Evolutionary conservation across 1,284 basidiomycete genomes (phyloP).

Genomic region (Cryptococcus maquisensis): DNA sequence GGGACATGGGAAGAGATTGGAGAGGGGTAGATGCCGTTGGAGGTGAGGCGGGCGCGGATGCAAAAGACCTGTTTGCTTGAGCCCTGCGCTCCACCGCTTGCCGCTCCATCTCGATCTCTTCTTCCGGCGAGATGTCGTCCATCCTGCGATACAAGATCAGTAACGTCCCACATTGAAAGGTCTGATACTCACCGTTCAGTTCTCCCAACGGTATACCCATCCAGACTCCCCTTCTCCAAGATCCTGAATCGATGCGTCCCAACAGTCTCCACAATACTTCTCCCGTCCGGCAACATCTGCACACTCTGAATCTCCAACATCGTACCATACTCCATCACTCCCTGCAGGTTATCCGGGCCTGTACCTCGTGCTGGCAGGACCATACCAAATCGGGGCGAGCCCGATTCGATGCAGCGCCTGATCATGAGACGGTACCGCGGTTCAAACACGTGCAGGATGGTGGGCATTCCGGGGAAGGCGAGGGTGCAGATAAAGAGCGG

Average conservation of each 20-base stretch:
- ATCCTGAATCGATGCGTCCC: constrained; percentile 81
- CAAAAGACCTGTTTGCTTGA: constrained; percentile 18
- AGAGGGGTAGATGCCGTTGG: neutral
- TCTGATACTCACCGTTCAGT: constrained; percentile 59
- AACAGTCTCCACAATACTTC: constrained; percentile 82
- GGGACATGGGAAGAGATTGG: neutral
- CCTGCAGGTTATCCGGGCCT: constrained; percentile 43
- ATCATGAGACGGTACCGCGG: constrained; percentile 91
- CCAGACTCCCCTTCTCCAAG: constrained; percentile 70
- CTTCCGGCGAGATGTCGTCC: constrained; percentile 56
- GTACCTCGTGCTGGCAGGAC: constrained; percentile 61
- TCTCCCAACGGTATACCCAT: constrained; percentile 83
- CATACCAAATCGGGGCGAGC: constrained; percentile 80
- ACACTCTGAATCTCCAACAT: constrained; percentile 86
- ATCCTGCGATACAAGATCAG: constrained; percentile 44
- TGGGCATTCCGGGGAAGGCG: constrained; percentile 84
- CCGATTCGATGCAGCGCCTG: constrained; percentile 75
- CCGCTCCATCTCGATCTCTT: constrained; percentile 51
- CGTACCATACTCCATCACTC: constrained; percentile 69
- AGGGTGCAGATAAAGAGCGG: constrained; percentile 88
- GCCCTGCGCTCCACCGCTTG: constrained; percentile 40
- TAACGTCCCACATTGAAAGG: neutral
- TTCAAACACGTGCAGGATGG: constrained; percentile 86
- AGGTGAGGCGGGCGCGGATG: neutral
- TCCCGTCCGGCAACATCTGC: constrained; percentile 81